Conservation (phyloP, 1,284 basidiomycete genomes). For the Sphagnurus paluster region DNA sequence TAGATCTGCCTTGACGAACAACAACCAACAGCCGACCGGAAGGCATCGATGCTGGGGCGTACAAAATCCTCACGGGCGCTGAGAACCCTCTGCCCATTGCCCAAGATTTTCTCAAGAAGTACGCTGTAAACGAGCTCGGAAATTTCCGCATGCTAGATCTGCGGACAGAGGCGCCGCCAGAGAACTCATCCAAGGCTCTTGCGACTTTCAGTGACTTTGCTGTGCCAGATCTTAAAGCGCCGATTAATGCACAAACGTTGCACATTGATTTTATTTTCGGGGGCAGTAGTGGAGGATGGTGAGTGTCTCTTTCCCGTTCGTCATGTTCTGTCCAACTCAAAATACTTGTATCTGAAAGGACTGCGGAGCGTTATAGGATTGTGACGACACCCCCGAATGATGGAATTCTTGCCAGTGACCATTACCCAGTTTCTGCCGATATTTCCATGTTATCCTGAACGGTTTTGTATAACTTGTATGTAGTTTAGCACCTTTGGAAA, state of each 20-base stretch:
- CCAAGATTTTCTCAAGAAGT: constrained; percentile 43
- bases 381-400: constrained; percentile 48
- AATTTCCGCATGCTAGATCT: constrained; percentile 49
- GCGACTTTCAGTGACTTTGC: constrained; percentile 58
- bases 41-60: constrained; percentile 48
- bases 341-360: constrained; percentile 33
- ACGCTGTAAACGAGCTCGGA: constrained; percentile 34
- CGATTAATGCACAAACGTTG: too few species aligned
- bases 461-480: too few species aligned
- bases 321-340: background rate
- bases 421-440: constrained; percentile 54
- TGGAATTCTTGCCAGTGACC: constrained; percentile 56
- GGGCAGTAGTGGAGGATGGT: constrained; percentile 50
- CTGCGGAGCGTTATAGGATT: constrained; percentile 38
- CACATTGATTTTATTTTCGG: constrained; percentile 58
- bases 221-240: constrained; percentile 33
- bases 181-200: constrained; percentile 45
- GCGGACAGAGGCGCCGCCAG: constrained; percentile 41
- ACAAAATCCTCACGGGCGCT: constrained; percentile 48
- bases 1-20: background rate
- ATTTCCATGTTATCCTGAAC: constrained; percentile 34
- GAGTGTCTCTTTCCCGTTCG: constrained; percentile 22
- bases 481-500: too few species aligned
- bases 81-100: constrained; percentile 41
- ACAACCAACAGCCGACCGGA: constrained; percentile 32